A percentile compares a stretch with the other conserved stretches of the same genome.
These are phyloP conservation scores for Globisporangium nunn DNA, from an alignment of 352 stramenopile genomes.

Conservation along the genomic window DNA sequence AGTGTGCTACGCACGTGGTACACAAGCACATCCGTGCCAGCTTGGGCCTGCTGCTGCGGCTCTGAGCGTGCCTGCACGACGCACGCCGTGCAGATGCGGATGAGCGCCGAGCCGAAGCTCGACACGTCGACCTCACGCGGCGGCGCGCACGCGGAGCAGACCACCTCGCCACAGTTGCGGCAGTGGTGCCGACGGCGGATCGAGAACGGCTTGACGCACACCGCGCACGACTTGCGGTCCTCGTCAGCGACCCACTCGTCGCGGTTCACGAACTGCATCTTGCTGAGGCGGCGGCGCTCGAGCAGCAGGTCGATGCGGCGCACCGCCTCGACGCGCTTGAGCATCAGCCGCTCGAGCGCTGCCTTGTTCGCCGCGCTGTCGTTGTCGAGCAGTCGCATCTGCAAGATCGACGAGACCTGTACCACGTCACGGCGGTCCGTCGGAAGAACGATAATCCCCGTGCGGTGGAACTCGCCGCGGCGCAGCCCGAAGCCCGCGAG, in stretches of 20 bases:
- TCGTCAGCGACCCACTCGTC: conserved; percentile 55
- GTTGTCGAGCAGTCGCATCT: conserved; percentile 31
- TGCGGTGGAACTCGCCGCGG: conserved; percentile 51
- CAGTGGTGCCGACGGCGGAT: conserved; percentile 60
- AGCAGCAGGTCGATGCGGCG: conserved; percentile 41
- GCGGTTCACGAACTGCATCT: conserved; percentile 41
- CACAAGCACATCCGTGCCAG: conserved; percentile 27
- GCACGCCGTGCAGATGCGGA: conserved; percentile 64
- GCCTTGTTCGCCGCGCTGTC: conserved; percentile 20
- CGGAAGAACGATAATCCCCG: conserved; percentile 53
- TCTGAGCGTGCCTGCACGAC: conserved; percentile 35
- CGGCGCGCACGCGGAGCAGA: conserved; percentile 61
- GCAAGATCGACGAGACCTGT: conserved; percentile 58
- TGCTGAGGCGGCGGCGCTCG: conserved; percentile 48
- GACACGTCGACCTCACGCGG: conserved; percentile 38
- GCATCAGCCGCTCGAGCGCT: conserved; percentile 41
- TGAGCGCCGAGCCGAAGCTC: conserved; percentile 21
- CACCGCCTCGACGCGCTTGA: conserved; percentile 36
- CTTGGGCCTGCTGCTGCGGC: conserved; percentile 10
- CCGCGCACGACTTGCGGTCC: conserved; percentile 45
- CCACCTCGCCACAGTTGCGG: conserved; percentile 65
- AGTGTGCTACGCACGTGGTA: conserved; percentile 28
- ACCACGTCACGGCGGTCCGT: conserved; percentile 53
- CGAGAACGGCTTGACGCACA: conserved; percentile 62
- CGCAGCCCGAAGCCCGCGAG: conserved; percentile 45